Evolutionary conservation across 148 eudicot genomes (phyloP).

Genomic region (Talinum fruticosum): DNA sequence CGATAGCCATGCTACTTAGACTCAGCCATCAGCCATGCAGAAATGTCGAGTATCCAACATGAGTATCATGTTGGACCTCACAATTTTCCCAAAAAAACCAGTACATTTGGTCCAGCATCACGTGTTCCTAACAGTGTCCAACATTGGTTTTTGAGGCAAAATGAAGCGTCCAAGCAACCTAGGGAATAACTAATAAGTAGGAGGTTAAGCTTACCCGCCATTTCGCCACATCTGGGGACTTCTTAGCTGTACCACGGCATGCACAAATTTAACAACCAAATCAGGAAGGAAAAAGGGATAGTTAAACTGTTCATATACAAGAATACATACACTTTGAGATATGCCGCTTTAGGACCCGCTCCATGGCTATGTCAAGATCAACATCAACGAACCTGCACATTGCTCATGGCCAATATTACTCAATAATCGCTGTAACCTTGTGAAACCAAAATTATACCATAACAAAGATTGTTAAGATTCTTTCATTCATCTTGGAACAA

Average conservation of each 20-base stretch:
- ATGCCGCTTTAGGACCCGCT: slow-evolving; percentile 79
- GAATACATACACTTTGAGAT: slow-evolving; percentile 53
- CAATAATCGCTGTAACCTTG: background rate
- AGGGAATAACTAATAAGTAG: background rate
- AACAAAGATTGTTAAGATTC: background rate
- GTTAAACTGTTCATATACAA: background rate
- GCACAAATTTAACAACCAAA: slow-evolving; percentile 5
- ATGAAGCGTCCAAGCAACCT: background rate
- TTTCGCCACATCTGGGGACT: slow-evolving; percentile 69
- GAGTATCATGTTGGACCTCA: too few relatives aligned
- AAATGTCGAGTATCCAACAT: too few relatives aligned
- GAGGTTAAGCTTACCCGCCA: slow-evolving; percentile 64
- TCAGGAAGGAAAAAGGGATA: background rate
- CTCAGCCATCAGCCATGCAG: too few relatives aligned
- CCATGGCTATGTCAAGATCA: slow-evolving; percentile 72
- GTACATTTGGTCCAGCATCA: too few relatives aligned
- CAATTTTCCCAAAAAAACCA: too few relatives aligned
- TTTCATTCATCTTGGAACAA: background rate
- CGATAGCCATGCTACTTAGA: too few relatives aligned
- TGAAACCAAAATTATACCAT: background rate
- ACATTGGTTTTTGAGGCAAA: too few relatives aligned
- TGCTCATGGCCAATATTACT: background rate
- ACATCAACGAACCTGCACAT: slow-evolving; percentile 78
- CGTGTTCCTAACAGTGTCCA: too few relatives aligned
- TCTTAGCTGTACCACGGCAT: slow-evolving; percentile 45